Evolutionary conservation across 106 monocot genomes (phyloP).

Genomic region (Dactylorhiza incarnata): DNA sequence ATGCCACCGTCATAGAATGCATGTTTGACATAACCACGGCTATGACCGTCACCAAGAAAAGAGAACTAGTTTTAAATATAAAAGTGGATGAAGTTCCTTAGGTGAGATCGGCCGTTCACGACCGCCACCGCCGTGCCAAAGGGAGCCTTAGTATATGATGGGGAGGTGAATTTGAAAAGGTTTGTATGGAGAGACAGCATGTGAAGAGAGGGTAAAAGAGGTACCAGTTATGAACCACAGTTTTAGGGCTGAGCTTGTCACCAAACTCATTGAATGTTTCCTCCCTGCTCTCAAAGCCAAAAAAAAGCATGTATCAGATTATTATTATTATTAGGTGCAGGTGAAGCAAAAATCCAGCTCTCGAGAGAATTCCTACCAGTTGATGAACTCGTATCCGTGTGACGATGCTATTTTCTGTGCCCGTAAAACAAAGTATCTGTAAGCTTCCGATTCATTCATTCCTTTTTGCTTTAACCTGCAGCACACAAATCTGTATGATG

Average conservation of each 20-base stretch:
- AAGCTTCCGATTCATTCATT: conserved; percentile 67
- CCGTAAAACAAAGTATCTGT: conserved; percentile 75
- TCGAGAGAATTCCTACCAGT: conserved; percentile 36
- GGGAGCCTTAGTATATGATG: background rate
- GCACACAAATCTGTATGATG: background rate
- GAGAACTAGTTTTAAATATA: too few species aligned
- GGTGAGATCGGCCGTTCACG: too few species aligned
- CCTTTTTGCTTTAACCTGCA: conserved; percentile 56
- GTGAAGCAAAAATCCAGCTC: background rate
- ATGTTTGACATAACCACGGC: too few species aligned
- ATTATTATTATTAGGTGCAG: background rate
- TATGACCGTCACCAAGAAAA: too few species aligned
- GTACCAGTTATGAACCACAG: conserved; percentile 94
- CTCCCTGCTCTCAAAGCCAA: conserved; percentile 46
- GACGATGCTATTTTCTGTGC: conserved; percentile 79
- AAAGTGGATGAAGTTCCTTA: too few species aligned
- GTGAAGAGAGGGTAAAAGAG: background rate
- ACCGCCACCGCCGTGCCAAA: too few species aligned
- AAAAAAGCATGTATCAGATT: conserved; percentile 11
- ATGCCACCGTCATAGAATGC: too few species aligned
- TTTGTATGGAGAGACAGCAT: background rate
- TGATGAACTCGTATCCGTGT: conserved; percentile 84
- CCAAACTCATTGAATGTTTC: conserved; percentile 95
- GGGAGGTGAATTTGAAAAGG: background rate
- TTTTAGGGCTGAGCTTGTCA: conserved; percentile 50